Base-by-base conservation (phyloP, 192 early-diverging fungal genomes). In the Umbelopsis sp. region DNA sequence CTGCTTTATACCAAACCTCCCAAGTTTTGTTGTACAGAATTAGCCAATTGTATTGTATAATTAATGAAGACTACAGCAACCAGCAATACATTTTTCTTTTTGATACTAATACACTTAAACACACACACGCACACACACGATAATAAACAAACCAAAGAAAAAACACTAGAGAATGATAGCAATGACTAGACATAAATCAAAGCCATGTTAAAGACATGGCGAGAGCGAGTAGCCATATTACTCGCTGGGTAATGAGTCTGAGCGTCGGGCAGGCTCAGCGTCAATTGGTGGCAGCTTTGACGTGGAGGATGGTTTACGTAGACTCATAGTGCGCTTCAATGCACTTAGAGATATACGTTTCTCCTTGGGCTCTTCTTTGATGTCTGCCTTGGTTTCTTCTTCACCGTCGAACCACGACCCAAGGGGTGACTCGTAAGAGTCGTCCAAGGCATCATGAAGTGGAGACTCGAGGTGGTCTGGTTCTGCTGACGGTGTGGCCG, bases 341-440 rank as follows among this genome's bases (percentile, higher is more conserved):
- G 55, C 55, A 61, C 33, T 61, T 3, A 61, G 33, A 2, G 55
- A 61, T 18, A 61, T 61, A 6, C 55, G 55, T n/a, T 33, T 61
- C 25, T 61, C 55, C 30, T 61, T 61, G 13, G 55, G 27, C 55
- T 35, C 55, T 25, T 61, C 55, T 18, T 61, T 35, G 9, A 10
- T 8, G 5, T 61, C 55, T 9, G 37, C 37, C 10, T 41, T 41
- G 10, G 7, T 41, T 13, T 61, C 55, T 5, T 33, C 55, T 35
- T 61, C 55, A 35, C 35, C 13, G 16, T 61, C 55, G 4, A 61
- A 11, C 55, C 55, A 61, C 13, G 55, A 61, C 4, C 55, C 55
- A 30, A 61, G 27, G 18, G 55, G 55, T 35, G 55, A 61, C 4
- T 61, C 27, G 25, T 61, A 61, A 0, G 55, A 61, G 6, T 61